phyloP scores from a whole-genome alignment of 441 rosid genomes.

The Erysimum pusillum region DNA sequence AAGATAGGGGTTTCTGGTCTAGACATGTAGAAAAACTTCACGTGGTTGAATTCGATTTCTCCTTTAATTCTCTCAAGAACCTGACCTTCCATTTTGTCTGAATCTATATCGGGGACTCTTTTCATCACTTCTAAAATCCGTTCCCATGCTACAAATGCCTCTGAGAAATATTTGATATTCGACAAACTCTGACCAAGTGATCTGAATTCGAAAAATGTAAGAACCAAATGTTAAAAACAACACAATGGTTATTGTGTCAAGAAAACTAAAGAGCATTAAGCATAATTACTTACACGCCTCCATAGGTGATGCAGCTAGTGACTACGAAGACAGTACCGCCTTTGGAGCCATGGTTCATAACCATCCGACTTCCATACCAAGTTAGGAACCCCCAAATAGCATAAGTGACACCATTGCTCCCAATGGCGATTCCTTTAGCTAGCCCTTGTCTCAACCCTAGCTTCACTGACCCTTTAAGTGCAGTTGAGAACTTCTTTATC shows the following conservation, averaged over 20 bases:
- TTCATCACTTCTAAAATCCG: constrained; percentile 61
- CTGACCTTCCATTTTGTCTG: constrained; percentile 58
- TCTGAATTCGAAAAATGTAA: constrained; percentile 45
- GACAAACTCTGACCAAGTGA: constrained; percentile 71
- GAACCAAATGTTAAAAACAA: background rate
- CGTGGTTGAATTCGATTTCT: constrained; percentile 60
- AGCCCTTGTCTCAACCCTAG: constrained; percentile 72
- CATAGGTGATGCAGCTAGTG: constrained; percentile 55
- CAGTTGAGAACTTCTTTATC: constrained; percentile 57
- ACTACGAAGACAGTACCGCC: constrained; percentile 68
- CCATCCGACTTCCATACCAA: constrained; percentile 46
- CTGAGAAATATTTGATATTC: constrained; percentile 67
- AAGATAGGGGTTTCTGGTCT: constrained; percentile 65
- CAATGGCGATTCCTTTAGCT: constrained; percentile 76
- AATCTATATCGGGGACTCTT: constrained; percentile 73
- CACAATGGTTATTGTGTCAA: background rate
- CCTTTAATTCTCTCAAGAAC: constrained; percentile 55
- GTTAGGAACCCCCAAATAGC: constrained; percentile 76
- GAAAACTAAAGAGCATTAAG: background rate
- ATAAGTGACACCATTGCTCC: constrained; percentile 67
- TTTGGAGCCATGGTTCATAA: constrained; percentile 72
- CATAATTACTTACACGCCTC: constrained; percentile 65
- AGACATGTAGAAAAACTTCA: constrained; percentile 72
- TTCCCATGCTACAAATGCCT: constrained; percentile 68
- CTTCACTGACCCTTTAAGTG: constrained; percentile 61